These are phyloP conservation scores for Boechera stricta DNA, from an alignment of 345 rosid species.

Conservation along the genomic window DNA sequence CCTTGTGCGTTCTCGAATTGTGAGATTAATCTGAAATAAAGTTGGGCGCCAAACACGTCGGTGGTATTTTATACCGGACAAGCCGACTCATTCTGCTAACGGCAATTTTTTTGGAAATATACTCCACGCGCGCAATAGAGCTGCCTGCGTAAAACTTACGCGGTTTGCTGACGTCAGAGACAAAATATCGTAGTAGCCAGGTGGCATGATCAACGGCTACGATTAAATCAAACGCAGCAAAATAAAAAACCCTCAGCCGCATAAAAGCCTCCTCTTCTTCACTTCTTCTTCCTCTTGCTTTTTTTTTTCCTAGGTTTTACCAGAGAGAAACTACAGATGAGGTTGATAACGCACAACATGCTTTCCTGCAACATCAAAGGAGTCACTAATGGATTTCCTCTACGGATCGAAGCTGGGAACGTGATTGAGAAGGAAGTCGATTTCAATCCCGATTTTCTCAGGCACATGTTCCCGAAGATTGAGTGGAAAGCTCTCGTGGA, in stretches of 20 bases:
- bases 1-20: not conserved
- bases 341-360: slow-evolving; percentile 89
- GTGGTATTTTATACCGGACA: slow-evolving; percentile 1
- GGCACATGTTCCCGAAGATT: slow-evolving; percentile 71
- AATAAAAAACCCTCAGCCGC: slow-evolving; percentile 42
- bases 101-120: not conserved
- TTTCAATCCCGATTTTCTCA: slow-evolving; percentile 75
- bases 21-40: not conserved
- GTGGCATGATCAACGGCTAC: not conserved
- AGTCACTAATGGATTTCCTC: slow-evolving; percentile 81
- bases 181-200: not conserved
- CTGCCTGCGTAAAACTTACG: not conserved
- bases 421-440: slow-evolving; percentile 62
- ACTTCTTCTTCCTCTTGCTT: not conserved
- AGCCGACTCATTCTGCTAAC: not conserved
- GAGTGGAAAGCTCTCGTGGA: slow-evolving; percentile 81
- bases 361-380: slow-evolving; percentile 89
- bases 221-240: not conserved
- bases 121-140: not conserved
- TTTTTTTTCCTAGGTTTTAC: not conserved
- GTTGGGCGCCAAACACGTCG: slow-evolving; percentile 23
- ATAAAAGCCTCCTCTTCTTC: slow-evolving; percentile 3
- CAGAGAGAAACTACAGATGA: slow-evolving; percentile 51
- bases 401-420: slow-evolving; percentile 65
- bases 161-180: slow-evolving; percentile 10